Conservation (phyloP, 2,329 filamentous ascomycete genomes). For the Pseudopyricularia javanii region DNA sequence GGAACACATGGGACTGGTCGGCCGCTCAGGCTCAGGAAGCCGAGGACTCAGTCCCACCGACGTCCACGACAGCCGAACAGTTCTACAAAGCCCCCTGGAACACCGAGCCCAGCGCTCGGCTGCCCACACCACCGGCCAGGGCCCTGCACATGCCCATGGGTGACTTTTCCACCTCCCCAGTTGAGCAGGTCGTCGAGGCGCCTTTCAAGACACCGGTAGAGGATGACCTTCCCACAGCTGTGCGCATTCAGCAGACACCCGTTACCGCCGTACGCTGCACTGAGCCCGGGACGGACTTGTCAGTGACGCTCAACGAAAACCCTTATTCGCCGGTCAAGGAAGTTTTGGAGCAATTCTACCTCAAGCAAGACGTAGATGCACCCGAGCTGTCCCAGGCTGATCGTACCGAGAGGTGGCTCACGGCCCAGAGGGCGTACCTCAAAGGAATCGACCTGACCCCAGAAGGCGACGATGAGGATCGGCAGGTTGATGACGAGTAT, state of each 20-base stretch:
- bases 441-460: constrained; percentile 45
- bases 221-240: constrained; percentile 54
- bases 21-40: constrained; percentile 31
- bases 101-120: constrained; percentile 21
- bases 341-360: constrained; percentile 59
- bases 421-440: constrained; percentile 69
- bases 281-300: constrained; percentile 15
- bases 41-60: constrained; percentile 50
- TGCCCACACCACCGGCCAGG: constrained; percentile 21
- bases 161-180: constrained; percentile 27
- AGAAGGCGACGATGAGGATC: constrained; percentile 13
- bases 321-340: constrained; percentile 34
- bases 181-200: constrained; percentile 59
- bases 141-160: constrained; percentile 20
- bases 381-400: constrained; percentile 64
- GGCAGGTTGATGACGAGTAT: constrained; percentile 5
- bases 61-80: constrained; percentile 80
- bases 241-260: constrained; percentile 21
- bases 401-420: constrained; percentile 76
- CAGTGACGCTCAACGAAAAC: constrained; percentile 12
- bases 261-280: constrained; percentile 17
- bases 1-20: constrained; percentile 68
- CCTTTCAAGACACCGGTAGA: constrained; percentile 28
- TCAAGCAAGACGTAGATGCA: constrained; percentile 60
- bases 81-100: constrained; percentile 84